Percentiles rank a stretch among this genome's conserved stretches.
Conservation (phyloP, 2,329 filamentous ascomycete genomes). For the Drechslera avenae region DNA sequence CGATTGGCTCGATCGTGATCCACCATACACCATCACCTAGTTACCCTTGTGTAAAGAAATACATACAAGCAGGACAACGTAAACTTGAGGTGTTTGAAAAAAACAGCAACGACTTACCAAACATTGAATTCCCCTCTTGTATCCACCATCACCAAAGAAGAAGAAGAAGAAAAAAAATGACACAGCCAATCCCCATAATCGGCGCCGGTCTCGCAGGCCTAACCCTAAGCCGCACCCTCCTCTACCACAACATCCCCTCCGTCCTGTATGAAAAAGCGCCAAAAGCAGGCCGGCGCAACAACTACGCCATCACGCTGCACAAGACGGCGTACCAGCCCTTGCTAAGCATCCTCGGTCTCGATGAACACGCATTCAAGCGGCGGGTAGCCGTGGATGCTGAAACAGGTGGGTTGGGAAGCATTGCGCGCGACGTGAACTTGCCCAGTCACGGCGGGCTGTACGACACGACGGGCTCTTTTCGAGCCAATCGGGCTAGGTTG, state of each 20-base stretch:
- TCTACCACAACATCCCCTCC: conserved; percentile 35
- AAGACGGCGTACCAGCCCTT: conserved; percentile 40
- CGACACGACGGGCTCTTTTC: conserved; percentile 26
- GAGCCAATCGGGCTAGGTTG: conserved; percentile 45
- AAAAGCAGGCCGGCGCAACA: conserved; percentile 29
- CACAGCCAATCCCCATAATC: conserved; percentile 38
- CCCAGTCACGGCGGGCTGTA: conserved; percentile 6
- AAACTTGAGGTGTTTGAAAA: too few species aligned
- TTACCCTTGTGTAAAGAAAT: too few species aligned
- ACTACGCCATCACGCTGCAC: conserved; percentile 50
- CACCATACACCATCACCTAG: too few species aligned
- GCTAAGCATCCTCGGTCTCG: conserved; percentile 38
- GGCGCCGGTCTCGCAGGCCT: conserved; percentile 55
- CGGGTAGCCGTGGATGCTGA: conserved; percentile 39
- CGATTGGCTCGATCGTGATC: too few species aligned
- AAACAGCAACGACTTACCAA: too few species aligned
- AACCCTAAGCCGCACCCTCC: conserved; percentile 46
- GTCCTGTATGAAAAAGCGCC: conserved; percentile 44
- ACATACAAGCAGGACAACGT: too few species aligned
- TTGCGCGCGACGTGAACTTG: conserved; percentile 10
- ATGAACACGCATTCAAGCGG: conserved; percentile 38
- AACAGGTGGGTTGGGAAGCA: conserved; percentile 29
- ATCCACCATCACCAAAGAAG: too few species aligned
- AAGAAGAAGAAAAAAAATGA: too few species aligned
- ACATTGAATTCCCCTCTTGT: too few species aligned